These are phyloP conservation scores for Magnaporthiopsis incrustans DNA, from an alignment of 2,329 filamentous ascomycete species.

Conservation along the genomic window DNA sequence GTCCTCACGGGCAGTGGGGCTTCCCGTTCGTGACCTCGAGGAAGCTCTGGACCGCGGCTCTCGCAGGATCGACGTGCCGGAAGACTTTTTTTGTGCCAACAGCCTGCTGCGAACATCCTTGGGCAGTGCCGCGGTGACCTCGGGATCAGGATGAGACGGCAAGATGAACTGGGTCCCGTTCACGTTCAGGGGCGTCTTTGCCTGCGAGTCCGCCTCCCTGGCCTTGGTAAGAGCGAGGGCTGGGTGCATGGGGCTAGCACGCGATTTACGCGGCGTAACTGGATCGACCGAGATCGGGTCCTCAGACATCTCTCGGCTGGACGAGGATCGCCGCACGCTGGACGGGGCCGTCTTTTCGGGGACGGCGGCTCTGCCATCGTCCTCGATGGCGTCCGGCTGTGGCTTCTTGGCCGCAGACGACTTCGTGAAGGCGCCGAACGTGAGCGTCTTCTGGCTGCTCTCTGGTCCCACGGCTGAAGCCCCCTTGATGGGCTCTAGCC, in stretches of 20 bases:
- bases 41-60: conserved; percentile 21
- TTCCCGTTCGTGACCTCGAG: conserved; percentile 30
- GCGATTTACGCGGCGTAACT: conserved; percentile 44
- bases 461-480: conserved; percentile 43
- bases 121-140: conserved; percentile 77
- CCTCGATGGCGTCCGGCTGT: conserved; percentile 44
- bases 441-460: conserved; percentile 71
- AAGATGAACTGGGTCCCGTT: conserved; percentile 87
- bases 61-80: conserved; percentile 15
- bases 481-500: conserved; percentile 70
- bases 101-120: conserved; percentile 73
- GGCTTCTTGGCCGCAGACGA: conserved; percentile 19
- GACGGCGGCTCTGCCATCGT: conserved; percentile 26
- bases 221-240: conserved; percentile 43
- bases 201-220: conserved; percentile 41
- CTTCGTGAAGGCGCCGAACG: conserved; percentile 52
- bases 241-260: conserved; percentile 35
- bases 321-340: not conserved
- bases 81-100: conserved; percentile 44
- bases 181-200: conserved; percentile 66
- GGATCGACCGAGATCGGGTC: conserved; percentile 51
- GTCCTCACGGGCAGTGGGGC: conserved; percentile 20
- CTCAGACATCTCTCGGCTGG: conserved; percentile 11
- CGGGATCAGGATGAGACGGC: conserved; percentile 72
- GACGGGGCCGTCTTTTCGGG: conserved; percentile 5